These are phyloP conservation scores for Blastomyces silverae DNA, from an alignment of 2,329 filamentous ascomycete species.

Conservation along the genomic window DNA sequence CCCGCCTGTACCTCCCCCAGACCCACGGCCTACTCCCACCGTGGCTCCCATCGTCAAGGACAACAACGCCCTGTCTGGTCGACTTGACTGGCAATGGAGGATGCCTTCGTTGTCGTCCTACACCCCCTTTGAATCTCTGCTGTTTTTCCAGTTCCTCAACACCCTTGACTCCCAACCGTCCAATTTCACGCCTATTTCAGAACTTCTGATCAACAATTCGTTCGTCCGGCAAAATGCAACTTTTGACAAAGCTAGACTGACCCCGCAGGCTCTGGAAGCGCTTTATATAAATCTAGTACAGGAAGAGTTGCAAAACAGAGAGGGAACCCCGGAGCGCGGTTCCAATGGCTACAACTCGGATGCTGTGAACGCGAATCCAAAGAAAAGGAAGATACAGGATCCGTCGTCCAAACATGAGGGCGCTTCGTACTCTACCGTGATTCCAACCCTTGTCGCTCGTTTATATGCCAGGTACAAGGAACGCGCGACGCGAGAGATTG, in stretches of 20 bases:
- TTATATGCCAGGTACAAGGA: slow-evolving; percentile 70
- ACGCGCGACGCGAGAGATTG: slow-evolving; percentile 61
- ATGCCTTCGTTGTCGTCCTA: slow-evolving; percentile 60
- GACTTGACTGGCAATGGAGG: slow-evolving; percentile 41
- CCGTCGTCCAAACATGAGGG: slow-evolving; percentile 61
- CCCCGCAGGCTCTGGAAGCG: slow-evolving; percentile 68
- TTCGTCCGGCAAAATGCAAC: slow-evolving; percentile 62
- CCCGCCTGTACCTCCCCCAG: not conserved
- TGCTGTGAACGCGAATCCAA: slow-evolving; percentile 44
- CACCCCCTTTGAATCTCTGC: slow-evolving; percentile 76
- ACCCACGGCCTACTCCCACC: slow-evolving; percentile 22
- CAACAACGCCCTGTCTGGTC: slow-evolving; percentile 32
- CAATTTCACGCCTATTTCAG: slow-evolving; percentile 66
- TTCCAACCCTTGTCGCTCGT: slow-evolving; percentile 64
- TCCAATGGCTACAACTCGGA: slow-evolving; percentile 31
- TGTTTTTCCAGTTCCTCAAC: slow-evolving; percentile 74
- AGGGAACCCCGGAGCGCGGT: slow-evolving; percentile 30
- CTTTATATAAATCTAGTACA: slow-evolving; percentile 70
- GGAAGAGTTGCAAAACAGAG: slow-evolving; percentile 57
- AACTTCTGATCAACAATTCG: slow-evolving; percentile 64
- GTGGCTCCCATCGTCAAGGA: slow-evolving; percentile 35
- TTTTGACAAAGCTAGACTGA: slow-evolving; percentile 69
- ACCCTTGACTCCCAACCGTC: slow-evolving; percentile 58
- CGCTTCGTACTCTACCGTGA: slow-evolving; percentile 57
- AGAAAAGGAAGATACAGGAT: slow-evolving; percentile 67